Base-by-base conservation (phyloP, 1,139 yeast species). In the Saccharomyces hybrid region DNA sequence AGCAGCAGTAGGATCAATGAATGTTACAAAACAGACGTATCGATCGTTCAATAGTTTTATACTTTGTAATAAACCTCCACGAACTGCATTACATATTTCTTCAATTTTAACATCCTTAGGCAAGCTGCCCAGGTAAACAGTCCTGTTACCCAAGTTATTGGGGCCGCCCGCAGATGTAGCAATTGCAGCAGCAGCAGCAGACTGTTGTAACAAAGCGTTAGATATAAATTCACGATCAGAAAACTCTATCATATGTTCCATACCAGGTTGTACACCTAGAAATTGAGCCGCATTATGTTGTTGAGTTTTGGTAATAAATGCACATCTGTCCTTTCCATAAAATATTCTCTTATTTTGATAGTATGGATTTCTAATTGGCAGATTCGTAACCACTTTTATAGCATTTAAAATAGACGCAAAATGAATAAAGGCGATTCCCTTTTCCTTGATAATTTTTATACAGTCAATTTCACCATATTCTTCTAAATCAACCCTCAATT, bases 231-330 rank as follows among this genome's bases (percentile, higher is more conserved):
- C 66, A 47, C 69, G 57, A 69, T 90, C 96, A 25, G 91, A 89
- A 57, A 86, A 86, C 47, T 90, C 85, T 28, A 84, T 84, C 56
- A 88, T 76, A 66, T 87, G 90, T 67, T 88, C 96, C 81, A 85
- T 83, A 28, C 95, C 95, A n/a, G 47, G 49, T 46, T 91, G 90
- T 61, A 90, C 78, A 1, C 97, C 97, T 57, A 91, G 75, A 69
- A 89, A 91, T 71, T 91, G 96, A 7, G 97, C 96, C 25, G 98
- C 98, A 70, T 91, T 90, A 68, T 91, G 97, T 71, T 90, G 96
- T 72, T 93, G 97, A 29, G 97, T 88, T 70, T 88, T 89, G 42
- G 97, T 89, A 52, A 91, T 88, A 65, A 78, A 79, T 3, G 82
- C 81, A 65, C 96, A 88, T 69, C 96, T 79, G 71, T 91, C 97